Percentiles rank a stretch among this genome's conserved stretches.
These are phyloP conservation scores for Diaporthe capsici DNA, from an alignment of 2,329 filamentous ascomycete genomes.

Conservation along the genomic window DNA sequence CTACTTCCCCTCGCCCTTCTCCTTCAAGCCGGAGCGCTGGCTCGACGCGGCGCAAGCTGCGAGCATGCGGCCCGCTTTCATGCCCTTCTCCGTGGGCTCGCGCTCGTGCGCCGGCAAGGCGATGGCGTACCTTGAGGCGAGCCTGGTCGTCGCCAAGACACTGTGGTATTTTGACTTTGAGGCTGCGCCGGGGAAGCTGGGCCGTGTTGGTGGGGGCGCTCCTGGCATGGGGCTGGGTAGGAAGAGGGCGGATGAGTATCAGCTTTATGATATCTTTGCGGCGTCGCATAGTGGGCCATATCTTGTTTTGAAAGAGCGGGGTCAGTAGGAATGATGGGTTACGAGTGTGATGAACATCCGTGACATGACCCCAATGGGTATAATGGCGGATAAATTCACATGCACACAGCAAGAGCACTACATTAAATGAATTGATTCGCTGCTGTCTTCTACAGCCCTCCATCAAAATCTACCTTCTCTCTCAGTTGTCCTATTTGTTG, in stretches of 20 bases:
- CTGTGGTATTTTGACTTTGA: conserved; percentile 31
- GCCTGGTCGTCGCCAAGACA: conserved; percentile 25
- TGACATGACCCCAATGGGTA: not conserved
- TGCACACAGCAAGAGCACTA: not conserved
- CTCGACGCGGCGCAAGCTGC: conserved; percentile 45
- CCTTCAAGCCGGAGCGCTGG: conserved; percentile 60
- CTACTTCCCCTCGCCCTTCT: conserved; percentile 57
- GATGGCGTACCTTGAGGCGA: conserved; percentile 28
- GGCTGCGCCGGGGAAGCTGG: not conserved
- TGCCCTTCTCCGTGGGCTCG: not conserved
- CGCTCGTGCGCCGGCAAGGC: conserved; percentile 23
- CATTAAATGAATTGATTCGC: too few relatives aligned
- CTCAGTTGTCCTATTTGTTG: too few relatives aligned
- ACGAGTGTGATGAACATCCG: not conserved
- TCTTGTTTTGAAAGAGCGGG: conserved; percentile 5
- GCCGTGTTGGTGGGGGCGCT: not conserved
- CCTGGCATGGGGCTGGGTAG: not conserved
- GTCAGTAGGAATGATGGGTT: not conserved
- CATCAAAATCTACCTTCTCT: too few relatives aligned
- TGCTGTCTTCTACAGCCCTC: too few relatives aligned
- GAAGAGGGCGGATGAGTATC: conserved; percentile 25
- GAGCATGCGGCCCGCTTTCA: conserved; percentile 41
- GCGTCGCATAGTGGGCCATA: conserved; percentile 19
- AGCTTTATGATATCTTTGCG: conserved; percentile 17
- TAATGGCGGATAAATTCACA: not conserved